phyloP scores from a whole-genome alignment of 2,329 filamentous ascomycete species.

The Paecilomyces variotii region DNA sequence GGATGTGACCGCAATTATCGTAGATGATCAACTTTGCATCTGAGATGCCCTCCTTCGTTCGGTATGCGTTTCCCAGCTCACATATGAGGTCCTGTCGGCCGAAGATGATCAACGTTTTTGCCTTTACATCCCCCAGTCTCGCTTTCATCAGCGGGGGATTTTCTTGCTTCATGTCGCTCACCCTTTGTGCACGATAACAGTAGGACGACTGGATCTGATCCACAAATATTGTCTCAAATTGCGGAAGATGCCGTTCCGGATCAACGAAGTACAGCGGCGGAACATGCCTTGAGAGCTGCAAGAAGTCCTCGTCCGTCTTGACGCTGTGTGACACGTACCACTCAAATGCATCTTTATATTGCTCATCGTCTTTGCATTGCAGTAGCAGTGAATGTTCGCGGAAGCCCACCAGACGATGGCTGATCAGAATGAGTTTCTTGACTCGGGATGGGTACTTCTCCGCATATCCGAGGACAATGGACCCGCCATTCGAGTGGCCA shows the following conservation, averaged over 20 bases:
- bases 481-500: slow-evolving; percentile 20
- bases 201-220: slow-evolving; percentile 5
- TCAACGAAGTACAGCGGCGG: slow-evolving; percentile 18
- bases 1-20: slow-evolving; percentile 19
- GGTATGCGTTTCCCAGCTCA: slow-evolving; percentile 10
- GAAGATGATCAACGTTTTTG: slow-evolving; percentile 18
- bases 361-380: slow-evolving; percentile 6
- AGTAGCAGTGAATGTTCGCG: slow-evolving; percentile 4
- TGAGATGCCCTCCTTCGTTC: slow-evolving; percentile 10
- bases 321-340: neutral
- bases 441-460: slow-evolving; percentile 15
- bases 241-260: slow-evolving; percentile 8
- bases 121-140: slow-evolving; percentile 12
- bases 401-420: slow-evolving; percentile 15
- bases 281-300: slow-evolving; percentile 7
- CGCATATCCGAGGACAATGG: slow-evolving; percentile 20
- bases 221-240: slow-evolving; percentile 9
- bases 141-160: slow-evolving; percentile 11
- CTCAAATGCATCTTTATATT: slow-evolving; percentile 8
- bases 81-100: slow-evolving; percentile 17
- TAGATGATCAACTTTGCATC: slow-evolving; percentile 8
- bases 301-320: slow-evolving; percentile 13
- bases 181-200: slow-evolving; percentile 8
- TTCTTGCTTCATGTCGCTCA: slow-evolving; percentile 4
- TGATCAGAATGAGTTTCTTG: slow-evolving; percentile 14